Base-by-base conservation (phyloP, 1,284 basidiomycete species). In the Anthracocystis panici-leucophaei region DNA sequence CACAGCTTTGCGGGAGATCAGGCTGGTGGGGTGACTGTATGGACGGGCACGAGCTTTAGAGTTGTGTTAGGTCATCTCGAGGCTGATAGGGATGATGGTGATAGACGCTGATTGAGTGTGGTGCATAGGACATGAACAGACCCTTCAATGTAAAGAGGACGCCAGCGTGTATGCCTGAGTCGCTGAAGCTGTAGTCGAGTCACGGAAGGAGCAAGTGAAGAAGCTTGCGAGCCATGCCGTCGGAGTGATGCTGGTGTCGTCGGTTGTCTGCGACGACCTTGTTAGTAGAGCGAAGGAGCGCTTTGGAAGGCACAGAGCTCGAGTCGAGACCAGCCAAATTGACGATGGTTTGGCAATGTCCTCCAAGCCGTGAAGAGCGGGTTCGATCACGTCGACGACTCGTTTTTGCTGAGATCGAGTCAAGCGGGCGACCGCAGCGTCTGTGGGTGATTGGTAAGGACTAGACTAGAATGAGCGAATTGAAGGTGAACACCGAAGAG, bases 11-110 rank as follows among this genome's bases (percentile, higher is more conserved):
- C 11, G 6, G 35, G 33, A 11, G 12, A 50, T 16, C 14, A 42
- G 46, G 35, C 16, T 11, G 5, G 35, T 12, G n/a, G 25, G 23
- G 27, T 12, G 31, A 21, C 29, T n/a, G 12, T 9, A 8, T 7
- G 12, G 38, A 50, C 38, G 16, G 20, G 20, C 48, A 38, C 16
- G 14, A 38, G 35, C 12, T 16, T 18, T 7, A 41, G 2, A 35
- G 8, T n/a, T 40, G 33, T 29, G 35, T 31, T 57, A 57, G 56
- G 56, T 40, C 56, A 57, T 57, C 29, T 46, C 54, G 54, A 56
- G 11, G 21, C 0, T 14, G 44, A 11, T 31, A 27, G 12, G 27
- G 49, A 35, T 9, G 31, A 50, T 51, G 23, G 38, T 21, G 31
- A 38, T 10, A n/a, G 49, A 9, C 11, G 35, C 16, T 20, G 8